Evolutionary conservation across 441 rosid species (phyloP).

Genomic region (Hura crepitans): DNA sequence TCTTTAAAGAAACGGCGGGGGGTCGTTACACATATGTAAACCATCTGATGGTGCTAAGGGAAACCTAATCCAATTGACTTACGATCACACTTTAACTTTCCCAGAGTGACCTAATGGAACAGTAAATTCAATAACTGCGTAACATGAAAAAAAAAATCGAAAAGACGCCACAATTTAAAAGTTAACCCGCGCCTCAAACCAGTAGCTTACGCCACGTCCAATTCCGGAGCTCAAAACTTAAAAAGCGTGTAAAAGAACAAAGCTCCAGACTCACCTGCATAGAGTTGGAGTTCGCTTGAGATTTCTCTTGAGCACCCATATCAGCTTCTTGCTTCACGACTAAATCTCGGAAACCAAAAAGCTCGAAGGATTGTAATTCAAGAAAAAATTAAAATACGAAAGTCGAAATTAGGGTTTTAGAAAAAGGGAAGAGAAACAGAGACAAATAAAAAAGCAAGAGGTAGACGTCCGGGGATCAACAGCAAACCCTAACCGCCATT

Average conservation of each 20-base stretch:
- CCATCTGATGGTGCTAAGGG: neutral
- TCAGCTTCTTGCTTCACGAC: constrained; percentile 27
- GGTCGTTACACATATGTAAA: neutral
- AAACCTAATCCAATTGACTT: constrained; percentile 1
- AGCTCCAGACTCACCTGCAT: constrained; percentile 64
- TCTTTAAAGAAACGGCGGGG: neutral
- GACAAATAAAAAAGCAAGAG: constrained; percentile 15
- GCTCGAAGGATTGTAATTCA: neutral
- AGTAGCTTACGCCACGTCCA: constrained; percentile 9
- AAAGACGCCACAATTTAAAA: constrained; percentile 8
- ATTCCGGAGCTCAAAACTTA: constrained; percentile 23
- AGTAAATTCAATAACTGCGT: constrained; percentile 6
- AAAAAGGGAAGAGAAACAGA: constrained; percentile 23
- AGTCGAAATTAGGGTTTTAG: constrained; percentile 62
- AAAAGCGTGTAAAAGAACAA: neutral
- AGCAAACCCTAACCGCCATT: constrained; percentile 62
- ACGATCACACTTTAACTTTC: neutral
- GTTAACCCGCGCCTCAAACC: constrained; percentile 19
- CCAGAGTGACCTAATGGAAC: neutral
- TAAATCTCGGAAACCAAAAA: constrained; percentile 25
- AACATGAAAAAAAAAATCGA: neutral
- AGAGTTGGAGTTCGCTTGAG: constrained; percentile 63
- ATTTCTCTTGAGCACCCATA: constrained; percentile 91
- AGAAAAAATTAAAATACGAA: constrained; percentile 2
- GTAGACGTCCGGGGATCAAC: constrained; percentile 37